phyloP scores from a whole-genome alignment of 192 early-diverging fungal genomes.

The Piromyces sp. region DNA sequence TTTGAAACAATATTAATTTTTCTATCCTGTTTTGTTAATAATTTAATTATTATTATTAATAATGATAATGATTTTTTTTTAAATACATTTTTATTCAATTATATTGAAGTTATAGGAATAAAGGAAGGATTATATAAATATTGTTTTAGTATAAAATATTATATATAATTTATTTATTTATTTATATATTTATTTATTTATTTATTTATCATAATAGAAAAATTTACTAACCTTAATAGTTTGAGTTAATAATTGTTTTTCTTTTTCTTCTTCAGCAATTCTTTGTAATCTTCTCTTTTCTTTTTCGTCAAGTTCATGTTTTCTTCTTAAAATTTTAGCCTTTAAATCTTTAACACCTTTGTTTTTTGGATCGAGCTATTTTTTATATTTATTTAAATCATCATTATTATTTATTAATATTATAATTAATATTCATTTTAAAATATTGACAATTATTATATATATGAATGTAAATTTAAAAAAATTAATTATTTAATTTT shows the following conservation, averaged over 20 bases:
- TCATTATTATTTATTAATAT: background rate
- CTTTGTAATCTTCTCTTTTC: slow-evolving; percentile 21
- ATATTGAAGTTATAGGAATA: no score
- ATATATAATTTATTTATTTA: no score
- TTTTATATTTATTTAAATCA: background rate
- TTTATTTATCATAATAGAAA: no score
- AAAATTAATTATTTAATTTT: no score
- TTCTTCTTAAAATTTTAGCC: slow-evolving; percentile 9
- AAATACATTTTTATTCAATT: no score
- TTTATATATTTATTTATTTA: no score
- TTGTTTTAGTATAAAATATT: no score
- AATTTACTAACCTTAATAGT: slow-evolving; percentile 21
- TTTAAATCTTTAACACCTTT: slow-evolving; percentile 14
- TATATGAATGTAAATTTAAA: no score
- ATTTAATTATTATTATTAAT: slow-evolving; percentile 20
- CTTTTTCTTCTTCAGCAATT: slow-evolving; percentile 18
- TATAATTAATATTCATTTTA: no score
- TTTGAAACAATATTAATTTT: slow-evolving; percentile 10
- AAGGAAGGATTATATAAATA: no score
- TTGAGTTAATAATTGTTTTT: slow-evolving; percentile 12
- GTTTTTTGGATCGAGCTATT: slow-evolving; percentile 32
- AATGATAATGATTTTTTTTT: slow-evolving; percentile 7
- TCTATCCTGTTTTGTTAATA: slow-evolving; percentile 16
- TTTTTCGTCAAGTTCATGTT: slow-evolving; percentile 9
- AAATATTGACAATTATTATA: no score